These are phyloP conservation scores for Mycena filopes DNA, from an alignment of 768 basidiomycete genomes.

Conservation along the genomic window DNA sequence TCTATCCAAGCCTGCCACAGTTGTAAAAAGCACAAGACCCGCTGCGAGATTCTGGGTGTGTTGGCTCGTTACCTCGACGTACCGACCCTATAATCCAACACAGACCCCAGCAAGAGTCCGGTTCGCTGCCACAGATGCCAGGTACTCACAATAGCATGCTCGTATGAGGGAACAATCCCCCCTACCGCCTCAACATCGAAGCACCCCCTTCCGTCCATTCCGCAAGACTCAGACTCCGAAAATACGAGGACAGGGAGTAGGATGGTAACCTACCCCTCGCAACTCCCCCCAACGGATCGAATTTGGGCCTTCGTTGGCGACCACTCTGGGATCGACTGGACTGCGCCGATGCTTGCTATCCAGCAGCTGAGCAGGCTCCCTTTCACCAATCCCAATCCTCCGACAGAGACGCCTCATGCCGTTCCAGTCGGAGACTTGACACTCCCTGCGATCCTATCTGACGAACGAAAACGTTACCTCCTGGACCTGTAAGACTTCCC, in stretches of 20 bases:
- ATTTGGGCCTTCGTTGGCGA: constrained; percentile 52
- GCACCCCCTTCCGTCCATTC: neutral
- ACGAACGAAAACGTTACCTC: constrained; percentile 45
- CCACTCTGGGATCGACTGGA: constrained; percentile 46
- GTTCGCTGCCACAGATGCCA: constrained; percentile 55
- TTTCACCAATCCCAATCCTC: neutral
- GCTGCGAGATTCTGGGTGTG: constrained; percentile 53
- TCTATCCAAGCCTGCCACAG: constrained; percentile 47
- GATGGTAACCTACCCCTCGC: neutral
- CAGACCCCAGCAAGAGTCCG: constrained; percentile 34
- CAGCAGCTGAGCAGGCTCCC: constrained; percentile 37
- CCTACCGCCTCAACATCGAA: constrained; percentile 22
- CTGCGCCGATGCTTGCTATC: constrained; percentile 55
- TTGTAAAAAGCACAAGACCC: constrained; percentile 55
- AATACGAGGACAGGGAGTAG: neutral
- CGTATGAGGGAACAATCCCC: constrained; percentile 45
- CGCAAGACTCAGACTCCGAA: neutral
- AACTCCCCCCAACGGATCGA: constrained; percentile 44
- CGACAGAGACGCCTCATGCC: constrained; percentile 35
- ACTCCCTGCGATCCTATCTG: constrained; percentile 43
- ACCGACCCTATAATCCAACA: neutral
- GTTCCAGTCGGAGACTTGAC: constrained; percentile 37
- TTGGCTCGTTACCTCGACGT: neutral
- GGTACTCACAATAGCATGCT: constrained; percentile 53
- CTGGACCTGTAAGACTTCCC: constrained; percentile 43